Base-by-base conservation (phyloP, 164 flowering plant genomes). In the Malania oleifera region DNA sequence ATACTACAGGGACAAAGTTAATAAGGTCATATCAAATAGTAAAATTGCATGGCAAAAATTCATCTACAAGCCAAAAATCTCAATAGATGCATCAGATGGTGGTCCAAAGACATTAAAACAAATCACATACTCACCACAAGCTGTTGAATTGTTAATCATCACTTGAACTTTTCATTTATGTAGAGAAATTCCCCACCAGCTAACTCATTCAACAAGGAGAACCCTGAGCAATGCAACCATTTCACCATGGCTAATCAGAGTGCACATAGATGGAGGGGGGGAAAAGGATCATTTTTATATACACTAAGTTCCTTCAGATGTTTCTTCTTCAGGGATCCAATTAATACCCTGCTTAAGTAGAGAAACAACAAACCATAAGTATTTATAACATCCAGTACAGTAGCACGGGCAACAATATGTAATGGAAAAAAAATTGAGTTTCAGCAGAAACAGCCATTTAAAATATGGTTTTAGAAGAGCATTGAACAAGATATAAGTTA, bases 311-410 rank as follows among this genome's bases (percentile, higher is more conserved):
- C 57, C 35, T 27, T 43, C 22, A 54, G 22, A 31, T 52, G 49
- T 40, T 27, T 65, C 56, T 50, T 68, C 54, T 47, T 37, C 56
- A 43, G 52, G 65, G 50, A 54, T 53, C 75, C 71, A 76, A 35
- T 31, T 26, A 39, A 73, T 64, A 54, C 69, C 79, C 75, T 72
- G 72, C 56, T 37, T 51, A 56, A 44, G 34, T 57, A 40, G 35
- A 52, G 15, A 57, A 25, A 38, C 44, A 6, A 31, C 0, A 22
- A 39, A 24, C 40, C 18, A 25, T 59, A 49, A 48, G n/a, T 29
- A 56, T 23, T 9, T 3, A 47, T 46, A 18, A 24, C 28, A 54
- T 23, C 4, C n/a, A 37, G n/a, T 29, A 27, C 7, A 15, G 28
- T 14, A 44, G 13, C 18, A 52, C 23, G 18, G 27, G 22, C 28